Evolutionary conservation across 225 moss, liverwort and hornwort species (phyloP).

Genomic region (Asterella californica): DNA sequence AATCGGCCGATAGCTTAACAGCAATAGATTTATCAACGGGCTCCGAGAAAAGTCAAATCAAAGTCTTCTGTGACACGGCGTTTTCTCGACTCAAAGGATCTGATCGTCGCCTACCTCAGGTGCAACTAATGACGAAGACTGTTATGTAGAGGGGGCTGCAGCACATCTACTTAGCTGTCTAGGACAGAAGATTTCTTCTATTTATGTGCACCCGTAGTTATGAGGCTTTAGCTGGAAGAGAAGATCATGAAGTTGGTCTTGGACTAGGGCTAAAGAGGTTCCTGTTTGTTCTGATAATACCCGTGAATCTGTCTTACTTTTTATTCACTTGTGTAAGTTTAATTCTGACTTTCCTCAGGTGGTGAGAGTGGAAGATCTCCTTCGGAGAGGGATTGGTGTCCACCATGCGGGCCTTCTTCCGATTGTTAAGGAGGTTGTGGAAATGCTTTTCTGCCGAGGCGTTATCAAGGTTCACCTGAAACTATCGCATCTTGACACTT

Average conservation of each 20-base stretch:
- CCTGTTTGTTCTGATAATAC: too few relatives aligned
- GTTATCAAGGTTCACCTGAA: too few relatives aligned
- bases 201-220: too few relatives aligned
- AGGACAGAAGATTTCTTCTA: too few relatives aligned
- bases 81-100: slow-evolving; percentile 96
- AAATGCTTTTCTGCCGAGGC: too few relatives aligned
- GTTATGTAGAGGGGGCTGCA: background rate
- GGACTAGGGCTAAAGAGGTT: too few relatives aligned
- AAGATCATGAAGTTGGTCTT: too few relatives aligned
- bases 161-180: background rate
- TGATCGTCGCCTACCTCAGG: slow-evolving; percentile 93
- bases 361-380: slow-evolving; percentile 77
- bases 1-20: slow-evolving; percentile 93
- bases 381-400: slow-evolving; percentile 90
- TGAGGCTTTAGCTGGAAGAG: too few relatives aligned
- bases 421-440: too few relatives aligned
- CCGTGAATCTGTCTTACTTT: too few relatives aligned
- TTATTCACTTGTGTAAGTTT: background rate
- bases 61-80: slow-evolving; percentile 82
- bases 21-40: slow-evolving; percentile 87
- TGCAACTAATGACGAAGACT: slow-evolving; percentile 14
- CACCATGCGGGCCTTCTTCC: too few relatives aligned
- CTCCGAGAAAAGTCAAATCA: slow-evolving; percentile 90
- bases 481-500: too few relatives aligned
- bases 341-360: slow-evolving; percentile 54